Evolutionary conservation across 2,329 filamentous ascomycete species (phyloP).

Genomic region (Fusarium sp.): DNA sequence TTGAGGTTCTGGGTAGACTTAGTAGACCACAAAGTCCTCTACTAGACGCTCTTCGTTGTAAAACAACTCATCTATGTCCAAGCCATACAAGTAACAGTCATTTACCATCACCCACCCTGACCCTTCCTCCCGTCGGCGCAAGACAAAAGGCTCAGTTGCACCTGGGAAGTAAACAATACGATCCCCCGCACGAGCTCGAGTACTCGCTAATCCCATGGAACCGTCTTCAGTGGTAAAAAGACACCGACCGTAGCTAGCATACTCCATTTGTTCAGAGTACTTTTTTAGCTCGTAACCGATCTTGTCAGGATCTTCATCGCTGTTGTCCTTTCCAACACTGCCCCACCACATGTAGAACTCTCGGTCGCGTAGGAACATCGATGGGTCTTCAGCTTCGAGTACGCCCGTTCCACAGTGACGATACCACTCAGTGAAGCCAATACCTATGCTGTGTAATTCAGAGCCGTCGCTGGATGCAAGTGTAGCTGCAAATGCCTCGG

Average conservation of each 20-base stretch:
- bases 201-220: slow-evolving; percentile 13
- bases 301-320: rapidly evolving
- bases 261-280: not conserved
- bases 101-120: slow-evolving; percentile 6
- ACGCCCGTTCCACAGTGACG: slow-evolving; percentile 17
- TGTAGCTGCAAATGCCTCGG: not conserved
- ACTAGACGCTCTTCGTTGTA: slow-evolving; percentile 10
- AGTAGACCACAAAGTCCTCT: slow-evolving; percentile 14
- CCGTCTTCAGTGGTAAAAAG: slow-evolving; percentile 22
- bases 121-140: not conserved
- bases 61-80: slow-evolving; percentile 15
- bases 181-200: not conserved
- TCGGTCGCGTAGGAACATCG: slow-evolving; percentile 6
- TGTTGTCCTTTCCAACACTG: rapidly evolving
- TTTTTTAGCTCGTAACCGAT: not conserved
- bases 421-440: slow-evolving; percentile 23
- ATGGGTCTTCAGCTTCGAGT: slow-evolving; percentile 1
- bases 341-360: slow-evolving; percentile 34
- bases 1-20: too few species aligned
- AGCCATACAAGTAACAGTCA: slow-evolving; percentile 26
- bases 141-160: not conserved
- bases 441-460: rapidly evolving
- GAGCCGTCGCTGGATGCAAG: not conserved
- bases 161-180: slow-evolving; percentile 15
- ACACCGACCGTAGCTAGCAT: slow-evolving; percentile 14